Base-by-base conservation (phyloP, 1,284 basidiomycete species). In the Bondarzewia mesenterica region DNA sequence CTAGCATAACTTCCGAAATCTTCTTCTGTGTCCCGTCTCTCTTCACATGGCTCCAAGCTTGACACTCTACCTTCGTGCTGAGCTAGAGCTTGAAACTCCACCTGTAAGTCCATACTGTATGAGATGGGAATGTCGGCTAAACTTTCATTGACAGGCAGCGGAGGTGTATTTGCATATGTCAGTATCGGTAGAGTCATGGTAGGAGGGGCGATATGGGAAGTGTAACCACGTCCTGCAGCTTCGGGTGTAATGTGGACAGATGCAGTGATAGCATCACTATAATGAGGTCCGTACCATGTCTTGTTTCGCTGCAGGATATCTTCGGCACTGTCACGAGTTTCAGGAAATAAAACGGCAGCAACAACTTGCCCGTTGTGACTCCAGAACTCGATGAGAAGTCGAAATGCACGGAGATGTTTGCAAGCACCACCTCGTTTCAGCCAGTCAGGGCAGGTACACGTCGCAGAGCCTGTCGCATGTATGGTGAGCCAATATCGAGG, bases 391-490 rank as follows among this genome's bases (percentile, higher is more conserved):
- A 54, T 36, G 14, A 39, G 12, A 4, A 47, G 3, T 4, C 37
- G n/a, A 10, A 54, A 47, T 14, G 63, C 63, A 6, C 62, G 53
- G 1, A 66, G 38, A 44, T 65, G 63, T 43, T 65, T 66, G 54
- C 64, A 65, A 4, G 64, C 64, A 7, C 59, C 60, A 3, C 58
- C 58, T 4, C 59, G 51, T 1, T 50, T 22, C 1, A 46, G 29
- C 36, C 60, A 65, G 43, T 63, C 61, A 1, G 39, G 48, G 49
- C 64, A 67, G 7, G 59, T 55, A 49, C 64, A 61, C 1, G 44
- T 50, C 26, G 49, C 53, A 18, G 26, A 16, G 18, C 53, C 53
- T 18, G 39, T 15, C 10, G 14, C 14, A 16, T 51, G 51, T 2
- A 56, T 21, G 4, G 43, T 32, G 7, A 58, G 16, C 21, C 38